Conservation (phyloP, 2,329 filamentous ascomycete genomes). For the Drechslerella coelobrocha region DNA sequence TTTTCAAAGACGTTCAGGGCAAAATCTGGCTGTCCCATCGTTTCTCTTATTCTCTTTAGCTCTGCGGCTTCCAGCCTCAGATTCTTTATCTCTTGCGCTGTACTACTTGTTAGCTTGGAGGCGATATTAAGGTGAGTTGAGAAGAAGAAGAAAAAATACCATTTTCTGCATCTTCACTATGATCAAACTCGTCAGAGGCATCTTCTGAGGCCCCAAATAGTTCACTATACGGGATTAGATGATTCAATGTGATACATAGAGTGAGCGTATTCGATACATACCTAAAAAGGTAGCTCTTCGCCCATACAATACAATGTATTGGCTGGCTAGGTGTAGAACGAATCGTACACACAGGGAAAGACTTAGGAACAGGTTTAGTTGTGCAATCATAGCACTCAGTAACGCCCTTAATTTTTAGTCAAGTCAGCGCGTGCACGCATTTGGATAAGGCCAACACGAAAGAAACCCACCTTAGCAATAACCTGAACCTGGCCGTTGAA, state of each 20-base stretch:
- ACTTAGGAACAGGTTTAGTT: conserved; percentile 86
- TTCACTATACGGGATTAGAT: conserved; percentile 63
- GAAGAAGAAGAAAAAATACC: conserved; percentile 60
- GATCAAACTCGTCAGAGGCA: conserved; percentile 77
- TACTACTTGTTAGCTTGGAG: conserved; percentile 8
- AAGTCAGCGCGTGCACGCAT: neutral
- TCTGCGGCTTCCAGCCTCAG: conserved; percentile 82
- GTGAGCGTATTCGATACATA: conserved; percentile 52
- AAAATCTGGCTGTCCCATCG: conserved; percentile 80
- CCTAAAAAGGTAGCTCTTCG: conserved; percentile 92
- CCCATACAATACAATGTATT: conserved; percentile 99
- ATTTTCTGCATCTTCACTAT: conserved; percentile 81
- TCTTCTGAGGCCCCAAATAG: conserved; percentile 93
- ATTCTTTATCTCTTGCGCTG: conserved; percentile 82
- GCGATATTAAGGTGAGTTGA: neutral
- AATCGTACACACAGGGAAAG: conserved; percentile 95
- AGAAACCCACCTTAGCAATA: conserved; percentile 73
- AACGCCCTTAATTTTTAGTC: conserved; percentile 62
- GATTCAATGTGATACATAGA: neutral
- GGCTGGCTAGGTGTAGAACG: conserved; percentile 93
- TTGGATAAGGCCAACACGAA: neutral
- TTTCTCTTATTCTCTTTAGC: conserved; percentile 79
- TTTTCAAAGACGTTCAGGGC: conserved; percentile 85
- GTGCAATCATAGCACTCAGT: conserved; percentile 98
- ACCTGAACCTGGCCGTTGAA: conserved; percentile 98